phyloP scores from a whole-genome alignment of 495 filamentous ascomycete species.

The Paragyromitra xinjiangensis region DNA sequence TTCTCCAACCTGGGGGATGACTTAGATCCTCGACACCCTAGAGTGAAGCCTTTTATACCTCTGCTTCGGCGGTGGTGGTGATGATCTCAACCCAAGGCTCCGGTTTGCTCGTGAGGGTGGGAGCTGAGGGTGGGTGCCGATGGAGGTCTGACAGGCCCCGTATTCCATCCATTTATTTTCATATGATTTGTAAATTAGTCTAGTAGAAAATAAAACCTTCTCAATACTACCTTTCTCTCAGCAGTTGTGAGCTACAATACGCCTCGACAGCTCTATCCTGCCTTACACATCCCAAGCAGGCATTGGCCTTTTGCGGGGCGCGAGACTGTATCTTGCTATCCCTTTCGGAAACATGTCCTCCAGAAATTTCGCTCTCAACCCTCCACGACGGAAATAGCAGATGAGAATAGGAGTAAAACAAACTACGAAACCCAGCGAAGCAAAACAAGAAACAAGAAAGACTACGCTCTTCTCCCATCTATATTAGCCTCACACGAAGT shows the following conservation, averaged over 20 bases:
- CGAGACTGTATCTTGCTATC: too few relatives aligned
- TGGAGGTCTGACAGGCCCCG: constrained; percentile 68
- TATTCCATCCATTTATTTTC: constrained; percentile 54
- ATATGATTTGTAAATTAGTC: constrained; percentile 56
- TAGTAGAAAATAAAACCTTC: not conserved
- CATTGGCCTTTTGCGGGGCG: too few relatives aligned
- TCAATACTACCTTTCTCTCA: not conserved
- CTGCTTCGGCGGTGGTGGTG: constrained; percentile 67
- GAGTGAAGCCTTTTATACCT: constrained; percentile 63
- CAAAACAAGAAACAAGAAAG: too few relatives aligned
- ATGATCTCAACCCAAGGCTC: constrained; percentile 69
- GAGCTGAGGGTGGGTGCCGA: constrained; percentile 66
- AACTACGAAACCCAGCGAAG: too few relatives aligned
- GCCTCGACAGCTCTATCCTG: too few relatives aligned
- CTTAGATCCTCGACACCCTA: constrained; percentile 67
- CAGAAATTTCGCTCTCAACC: too few relatives aligned
- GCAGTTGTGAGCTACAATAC: not conserved
- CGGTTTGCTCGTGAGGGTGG: constrained; percentile 64
- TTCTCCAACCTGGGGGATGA: constrained; percentile 69
- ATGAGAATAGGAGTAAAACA: too few relatives aligned
- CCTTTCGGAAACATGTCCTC: too few relatives aligned
- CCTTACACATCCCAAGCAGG: too few relatives aligned
- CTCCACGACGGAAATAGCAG: too few relatives aligned
- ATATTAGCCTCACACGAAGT: too few relatives aligned
- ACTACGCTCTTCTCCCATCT: too few relatives aligned